Conservation (phyloP, 345 rosid species). For the Triadica sebifera region DNA sequence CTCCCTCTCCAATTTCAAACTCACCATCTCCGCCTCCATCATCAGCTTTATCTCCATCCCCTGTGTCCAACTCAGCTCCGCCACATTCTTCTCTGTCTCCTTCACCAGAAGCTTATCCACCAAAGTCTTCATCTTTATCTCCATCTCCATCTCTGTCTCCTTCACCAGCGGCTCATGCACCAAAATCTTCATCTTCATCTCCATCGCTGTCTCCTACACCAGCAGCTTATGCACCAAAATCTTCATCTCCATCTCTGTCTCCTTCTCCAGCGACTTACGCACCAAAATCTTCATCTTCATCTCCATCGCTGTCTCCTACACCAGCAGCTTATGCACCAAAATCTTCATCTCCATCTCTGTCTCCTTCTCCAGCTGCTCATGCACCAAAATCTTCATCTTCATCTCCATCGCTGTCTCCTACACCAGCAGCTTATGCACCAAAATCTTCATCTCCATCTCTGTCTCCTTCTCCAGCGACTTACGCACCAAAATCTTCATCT, state of each 20-base stretch:
- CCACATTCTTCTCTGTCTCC: not conserved
- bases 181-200: not conserved
- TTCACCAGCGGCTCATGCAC: not conserved
- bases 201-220: conserved; percentile 6
- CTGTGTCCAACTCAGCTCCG: not conserved
- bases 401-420: conserved; percentile 8
- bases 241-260: not conserved
- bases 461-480: not conserved
- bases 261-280: not conserved
- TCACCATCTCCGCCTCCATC: conserved; percentile 5
- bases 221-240: not conserved
- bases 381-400: not conserved
- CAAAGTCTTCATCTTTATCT: conserved; percentile 5
- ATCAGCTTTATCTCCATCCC: not conserved
- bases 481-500: not conserved
- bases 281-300: not conserved
- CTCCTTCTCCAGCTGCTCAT: not conserved
- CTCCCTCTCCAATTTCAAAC: conserved; percentile 7
- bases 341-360: conserved; percentile 6
- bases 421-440: not conserved
- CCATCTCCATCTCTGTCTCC: conserved; percentile 12
- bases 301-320: conserved; percentile 6
- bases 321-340: not conserved
- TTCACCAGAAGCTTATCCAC: not conserved
- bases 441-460: not conserved